Evolutionary conservation across 2,329 filamentous ascomycete species (phyloP).

Genomic region (Scedosporium dehoogii): DNA sequence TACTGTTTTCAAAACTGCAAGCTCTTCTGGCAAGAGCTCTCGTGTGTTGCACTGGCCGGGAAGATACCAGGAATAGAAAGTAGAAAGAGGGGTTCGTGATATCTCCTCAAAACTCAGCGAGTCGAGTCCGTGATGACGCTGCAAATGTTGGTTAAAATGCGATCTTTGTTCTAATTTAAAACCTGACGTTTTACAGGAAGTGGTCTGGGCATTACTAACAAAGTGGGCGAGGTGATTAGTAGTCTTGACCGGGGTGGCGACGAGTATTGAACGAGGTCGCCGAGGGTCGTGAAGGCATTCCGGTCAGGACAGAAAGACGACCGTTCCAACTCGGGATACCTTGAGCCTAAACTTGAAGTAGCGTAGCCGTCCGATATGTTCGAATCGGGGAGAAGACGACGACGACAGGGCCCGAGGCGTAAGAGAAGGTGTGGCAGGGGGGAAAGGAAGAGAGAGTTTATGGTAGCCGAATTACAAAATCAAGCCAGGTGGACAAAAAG

Average conservation of each 20-base stretch:
- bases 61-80: not conserved
- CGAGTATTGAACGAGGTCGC: not conserved
- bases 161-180: not conserved
- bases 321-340: not conserved
- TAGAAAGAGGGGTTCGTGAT: not conserved
- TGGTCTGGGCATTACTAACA: not conserved
- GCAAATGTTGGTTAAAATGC: not conserved
- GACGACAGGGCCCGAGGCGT: not conserved
- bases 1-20: not conserved
- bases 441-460: not conserved
- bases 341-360: not conserved
- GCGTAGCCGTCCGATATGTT: not conserved
- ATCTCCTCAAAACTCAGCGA: not conserved
- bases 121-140: not conserved
- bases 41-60: not conserved
- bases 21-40: not conserved
- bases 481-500: not conserved
- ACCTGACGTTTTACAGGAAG: not conserved
- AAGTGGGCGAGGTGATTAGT: not conserved
- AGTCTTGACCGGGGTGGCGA: too few species aligned
- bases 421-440: not conserved
- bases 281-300: not conserved
- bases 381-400: not conserved
- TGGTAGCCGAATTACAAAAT: not conserved
- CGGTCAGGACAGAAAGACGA: not conserved